phyloP scores from a whole-genome alignment of 768 basidiomycete genomes.

The Auricularia sp. region DNA sequence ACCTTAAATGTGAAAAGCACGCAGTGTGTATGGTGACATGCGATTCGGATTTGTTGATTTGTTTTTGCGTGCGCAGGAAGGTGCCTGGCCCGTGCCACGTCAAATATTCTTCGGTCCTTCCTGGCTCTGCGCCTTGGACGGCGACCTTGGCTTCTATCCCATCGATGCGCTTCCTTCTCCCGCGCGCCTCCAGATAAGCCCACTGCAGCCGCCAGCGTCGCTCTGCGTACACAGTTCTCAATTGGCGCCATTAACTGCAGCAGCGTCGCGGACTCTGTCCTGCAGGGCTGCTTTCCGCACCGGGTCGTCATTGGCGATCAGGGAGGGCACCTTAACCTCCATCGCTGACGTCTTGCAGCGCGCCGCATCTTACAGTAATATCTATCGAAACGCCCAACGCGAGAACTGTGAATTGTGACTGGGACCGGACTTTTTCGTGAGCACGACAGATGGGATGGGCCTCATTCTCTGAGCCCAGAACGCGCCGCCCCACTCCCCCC shows the following conservation, averaged over 20 bases:
- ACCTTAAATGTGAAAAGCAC: background rate
- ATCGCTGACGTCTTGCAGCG: background rate
- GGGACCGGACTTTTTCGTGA: too few species aligned
- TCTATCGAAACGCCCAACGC: background rate
- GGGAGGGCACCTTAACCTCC: background rate
- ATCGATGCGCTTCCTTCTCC: background rate
- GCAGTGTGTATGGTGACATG: background rate
- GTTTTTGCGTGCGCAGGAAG: background rate
- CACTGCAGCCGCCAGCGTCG: background rate
- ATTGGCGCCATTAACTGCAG: background rate
- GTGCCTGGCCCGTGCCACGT: background rate
- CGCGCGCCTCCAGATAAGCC: background rate
- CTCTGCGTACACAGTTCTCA: background rate
- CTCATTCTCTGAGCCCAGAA: too few species aligned
- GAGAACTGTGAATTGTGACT: background rate
- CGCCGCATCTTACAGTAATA: background rate
- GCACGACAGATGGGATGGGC: too few species aligned
- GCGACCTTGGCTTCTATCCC: background rate
- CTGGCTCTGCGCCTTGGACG: background rate
- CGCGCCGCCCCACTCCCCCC: too few species aligned
- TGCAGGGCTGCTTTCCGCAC: background rate
- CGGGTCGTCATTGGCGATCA: background rate
- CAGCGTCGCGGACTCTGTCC: background rate
- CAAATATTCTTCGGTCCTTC: background rate
- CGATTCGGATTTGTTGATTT: background rate